phyloP scores from a whole-genome alignment of 2,329 filamentous ascomycete species.

The Alternaria sp. region DNA sequence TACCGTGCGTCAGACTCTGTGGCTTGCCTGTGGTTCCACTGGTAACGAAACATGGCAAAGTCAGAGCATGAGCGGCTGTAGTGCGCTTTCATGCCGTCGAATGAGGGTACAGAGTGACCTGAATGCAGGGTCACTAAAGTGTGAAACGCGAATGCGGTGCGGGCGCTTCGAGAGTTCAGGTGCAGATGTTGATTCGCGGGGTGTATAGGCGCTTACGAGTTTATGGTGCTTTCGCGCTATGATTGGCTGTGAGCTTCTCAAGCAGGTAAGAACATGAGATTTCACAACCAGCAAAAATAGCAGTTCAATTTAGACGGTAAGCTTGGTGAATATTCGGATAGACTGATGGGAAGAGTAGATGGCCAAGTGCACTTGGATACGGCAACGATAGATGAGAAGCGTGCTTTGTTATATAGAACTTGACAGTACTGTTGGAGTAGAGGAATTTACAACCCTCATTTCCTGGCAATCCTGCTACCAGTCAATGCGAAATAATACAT shows the following conservation, averaged over 20 bases:
- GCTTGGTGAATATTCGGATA: background rate
- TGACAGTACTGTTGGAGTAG: background rate
- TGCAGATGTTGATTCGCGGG: conserved; percentile 35
- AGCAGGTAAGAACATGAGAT: background rate
- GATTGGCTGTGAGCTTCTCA: conserved; percentile 20
- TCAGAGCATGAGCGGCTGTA: conserved; percentile 8
- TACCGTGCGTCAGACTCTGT: conserved; percentile 11
- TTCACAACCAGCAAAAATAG: background rate
- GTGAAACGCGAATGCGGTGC: conserved; percentile 35
- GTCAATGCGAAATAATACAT: background rate
- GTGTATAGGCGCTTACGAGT: conserved; percentile 41
- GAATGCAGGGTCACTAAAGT: conserved; percentile 28
- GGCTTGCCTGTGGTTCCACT: conserved; percentile 16
- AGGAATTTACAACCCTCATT: background rate
- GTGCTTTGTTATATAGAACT: background rate
- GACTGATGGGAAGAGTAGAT: background rate
- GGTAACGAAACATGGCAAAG: conserved; percentile 7
- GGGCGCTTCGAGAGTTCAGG: conserved; percentile 36
- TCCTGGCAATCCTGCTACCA: background rate
- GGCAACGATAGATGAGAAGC: background rate
- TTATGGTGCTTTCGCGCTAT: conserved; percentile 4
- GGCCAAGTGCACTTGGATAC: background rate
- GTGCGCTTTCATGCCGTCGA: conserved; percentile 15
- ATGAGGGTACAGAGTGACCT: conserved; percentile 19
- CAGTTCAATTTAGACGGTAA: background rate